phyloP scores from a whole-genome alignment of 2,329 filamentous ascomycete species.

The Pseudocercospora macadamiae region DNA sequence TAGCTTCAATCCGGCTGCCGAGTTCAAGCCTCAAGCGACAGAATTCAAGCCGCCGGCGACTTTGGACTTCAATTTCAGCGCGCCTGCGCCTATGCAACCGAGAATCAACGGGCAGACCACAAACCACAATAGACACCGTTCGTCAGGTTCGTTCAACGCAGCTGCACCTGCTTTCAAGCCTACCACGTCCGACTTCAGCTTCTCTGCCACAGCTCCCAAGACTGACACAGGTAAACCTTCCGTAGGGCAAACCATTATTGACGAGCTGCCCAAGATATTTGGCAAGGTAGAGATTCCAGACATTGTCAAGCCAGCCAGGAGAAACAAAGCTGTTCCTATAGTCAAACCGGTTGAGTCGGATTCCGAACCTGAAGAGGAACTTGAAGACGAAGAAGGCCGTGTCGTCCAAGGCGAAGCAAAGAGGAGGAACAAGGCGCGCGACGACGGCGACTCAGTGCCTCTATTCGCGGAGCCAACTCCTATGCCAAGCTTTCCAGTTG shows the following conservation, averaged over 20 bases:
- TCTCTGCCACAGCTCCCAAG: slow-evolving; percentile 33
- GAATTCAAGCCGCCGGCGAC: slow-evolving; percentile 17
- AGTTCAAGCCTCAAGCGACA: slow-evolving; percentile 47
- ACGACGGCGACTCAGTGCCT: slow-evolving; percentile 72
- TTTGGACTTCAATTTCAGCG: slow-evolving; percentile 23
- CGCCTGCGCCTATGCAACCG: slow-evolving; percentile 25
- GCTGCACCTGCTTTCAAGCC: slow-evolving; percentile 48
- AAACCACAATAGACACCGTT: slow-evolving; percentile 31
- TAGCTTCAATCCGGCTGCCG: slow-evolving; percentile 67
- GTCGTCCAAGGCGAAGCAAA: slow-evolving; percentile 67
- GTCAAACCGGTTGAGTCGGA: slow-evolving; percentile 51
- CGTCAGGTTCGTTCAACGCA: slow-evolving; percentile 62
- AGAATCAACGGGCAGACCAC: slow-evolving; percentile 9
- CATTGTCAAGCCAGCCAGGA: slow-evolving; percentile 67
- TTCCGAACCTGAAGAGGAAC: slow-evolving; percentile 35
- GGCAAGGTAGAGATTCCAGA: slow-evolving; percentile 62
- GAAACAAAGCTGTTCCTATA: slow-evolving; percentile 83
- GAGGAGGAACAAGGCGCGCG: slow-evolving; percentile 69
- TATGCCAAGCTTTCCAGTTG: slow-evolving; percentile 31
- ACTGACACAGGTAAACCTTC: neutral
- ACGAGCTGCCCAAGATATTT: slow-evolving; percentile 38
- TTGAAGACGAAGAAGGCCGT: slow-evolving; percentile 64
- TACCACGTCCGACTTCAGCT: slow-evolving; percentile 41
- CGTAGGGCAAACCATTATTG: slow-evolving; percentile 43
- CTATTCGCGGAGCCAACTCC: slow-evolving; percentile 64